These are phyloP conservation scores for Picea abies DNA, from an alignment of 83 land plant species.

Conservation along the genomic window DNA sequence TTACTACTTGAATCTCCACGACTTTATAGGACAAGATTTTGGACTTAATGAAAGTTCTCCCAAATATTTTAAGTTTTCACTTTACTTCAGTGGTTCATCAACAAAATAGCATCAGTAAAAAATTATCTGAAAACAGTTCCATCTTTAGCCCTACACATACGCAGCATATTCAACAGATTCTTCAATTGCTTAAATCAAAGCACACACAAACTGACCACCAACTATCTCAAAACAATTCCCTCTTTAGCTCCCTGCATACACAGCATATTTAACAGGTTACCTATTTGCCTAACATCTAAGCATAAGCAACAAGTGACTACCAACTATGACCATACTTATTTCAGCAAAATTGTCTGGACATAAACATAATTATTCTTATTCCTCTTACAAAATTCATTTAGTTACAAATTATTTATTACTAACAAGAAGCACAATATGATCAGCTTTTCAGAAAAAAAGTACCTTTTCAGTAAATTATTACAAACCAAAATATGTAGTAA, in stretches of 20 bases:
- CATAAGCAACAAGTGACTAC: neutral
- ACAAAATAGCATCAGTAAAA: too few species aligned
- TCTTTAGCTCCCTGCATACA: neutral
- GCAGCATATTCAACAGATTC: too few species aligned
- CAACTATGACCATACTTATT: neutral
- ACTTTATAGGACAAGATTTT: neutral
- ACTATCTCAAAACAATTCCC: neutral
- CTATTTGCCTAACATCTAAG: neutral
- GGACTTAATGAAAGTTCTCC: neutral
- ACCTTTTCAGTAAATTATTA: too few species aligned
- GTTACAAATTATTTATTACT: neutral
- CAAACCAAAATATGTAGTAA: neutral
- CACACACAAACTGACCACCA: too few species aligned
- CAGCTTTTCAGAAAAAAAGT: too few species aligned
- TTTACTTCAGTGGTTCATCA: too few species aligned
- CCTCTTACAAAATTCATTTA: neutral
- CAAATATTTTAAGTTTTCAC: too few species aligned
- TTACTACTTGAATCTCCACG: neutral
- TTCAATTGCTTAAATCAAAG: too few species aligned
- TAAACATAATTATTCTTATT: neutral
- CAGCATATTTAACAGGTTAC: too few species aligned
- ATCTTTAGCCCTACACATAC: too few species aligned
- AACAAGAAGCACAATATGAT: neutral
- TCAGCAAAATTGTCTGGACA: neutral
- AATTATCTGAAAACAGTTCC: too few species aligned